A percentile compares a stretch with the other conserved stretches of the same genome.
Evolutionary conservation across 2,329 filamentous ascomycete genomes (phyloP).

Genomic region (Diaporthe aspalathi): DNA sequence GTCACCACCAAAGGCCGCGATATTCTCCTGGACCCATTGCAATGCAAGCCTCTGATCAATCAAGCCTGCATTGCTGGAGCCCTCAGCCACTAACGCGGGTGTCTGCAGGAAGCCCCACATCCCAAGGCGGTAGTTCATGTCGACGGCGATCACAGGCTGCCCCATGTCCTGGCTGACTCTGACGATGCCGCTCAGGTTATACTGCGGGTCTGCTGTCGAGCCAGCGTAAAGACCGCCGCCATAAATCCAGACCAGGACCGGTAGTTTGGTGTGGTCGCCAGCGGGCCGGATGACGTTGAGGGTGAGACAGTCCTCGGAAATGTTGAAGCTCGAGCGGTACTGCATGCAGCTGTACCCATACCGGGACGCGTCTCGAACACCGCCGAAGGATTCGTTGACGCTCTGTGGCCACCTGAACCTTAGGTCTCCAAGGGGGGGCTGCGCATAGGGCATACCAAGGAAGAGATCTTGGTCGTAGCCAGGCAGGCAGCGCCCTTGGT

Average conservation of each 20-base stretch:
- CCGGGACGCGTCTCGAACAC: conserved; percentile 52
- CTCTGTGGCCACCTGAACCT: conserved; percentile 52
- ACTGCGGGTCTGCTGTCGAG: conserved; percentile 63
- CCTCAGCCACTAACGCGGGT: conserved; percentile 54
- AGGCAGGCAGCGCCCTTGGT: conserved; percentile 48
- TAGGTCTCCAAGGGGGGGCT: conserved; percentile 51
- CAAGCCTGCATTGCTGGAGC: conserved; percentile 61
- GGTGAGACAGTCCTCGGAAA: conserved; percentile 62
- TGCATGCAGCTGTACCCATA: conserved; percentile 61
- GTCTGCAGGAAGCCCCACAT: conserved; percentile 66
- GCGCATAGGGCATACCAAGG: conserved; percentile 54
- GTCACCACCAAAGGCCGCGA: conserved; percentile 62
- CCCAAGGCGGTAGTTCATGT: conserved; percentile 64
- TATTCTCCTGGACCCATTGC: conserved; percentile 65
- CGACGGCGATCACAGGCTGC: conserved; percentile 65
- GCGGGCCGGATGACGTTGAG: conserved; percentile 57
- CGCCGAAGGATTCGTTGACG: conserved; percentile 53
- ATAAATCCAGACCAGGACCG: conserved; percentile 68
- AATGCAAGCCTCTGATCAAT: conserved; percentile 62
- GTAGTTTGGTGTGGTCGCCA: conserved; percentile 49
- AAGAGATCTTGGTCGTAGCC: conserved; percentile 55
- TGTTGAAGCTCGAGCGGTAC: conserved; percentile 53
- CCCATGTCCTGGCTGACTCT: conserved; percentile 61
- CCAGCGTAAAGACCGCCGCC: conserved; percentile 66
- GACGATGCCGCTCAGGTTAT: conserved; percentile 74